Evolutionary conservation across 257 asterid species (phyloP).

Genomic region (Ballota nigra): DNA sequence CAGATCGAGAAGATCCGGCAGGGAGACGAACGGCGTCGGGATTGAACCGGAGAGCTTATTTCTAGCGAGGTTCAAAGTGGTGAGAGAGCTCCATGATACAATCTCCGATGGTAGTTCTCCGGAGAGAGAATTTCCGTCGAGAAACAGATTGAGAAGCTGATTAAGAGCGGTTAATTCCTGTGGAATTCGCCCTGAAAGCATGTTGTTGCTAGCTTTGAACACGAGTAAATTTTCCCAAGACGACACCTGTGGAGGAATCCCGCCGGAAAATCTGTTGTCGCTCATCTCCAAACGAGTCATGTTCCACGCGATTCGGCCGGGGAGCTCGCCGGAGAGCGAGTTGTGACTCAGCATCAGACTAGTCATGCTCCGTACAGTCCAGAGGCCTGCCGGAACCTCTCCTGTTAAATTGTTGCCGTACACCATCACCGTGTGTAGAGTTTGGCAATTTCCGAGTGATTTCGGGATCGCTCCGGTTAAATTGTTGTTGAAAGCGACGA

Average conservation of each 20-base stretch:
- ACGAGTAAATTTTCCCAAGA: constrained; percentile 61
- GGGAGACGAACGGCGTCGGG: constrained; percentile 44
- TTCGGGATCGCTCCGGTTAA: constrained; percentile 69
- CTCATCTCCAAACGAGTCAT: constrained; percentile 63
- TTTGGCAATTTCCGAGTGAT: constrained; percentile 51
- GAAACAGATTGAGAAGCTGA: constrained; percentile 40
- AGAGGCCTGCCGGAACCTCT: constrained; percentile 59
- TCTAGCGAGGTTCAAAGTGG: constrained; percentile 46
- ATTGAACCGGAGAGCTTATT: constrained; percentile 63
- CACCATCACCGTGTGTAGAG: constrained; percentile 55
- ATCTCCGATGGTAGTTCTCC: constrained; percentile 61
- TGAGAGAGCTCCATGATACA: constrained; percentile 66
- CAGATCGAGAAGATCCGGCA: constrained; percentile 61
- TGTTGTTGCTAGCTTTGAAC: constrained; percentile 63
- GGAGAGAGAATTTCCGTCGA: constrained; percentile 70
- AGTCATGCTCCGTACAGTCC: constrained; percentile 47
- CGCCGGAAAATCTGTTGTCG: constrained; percentile 64
- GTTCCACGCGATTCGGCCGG: constrained; percentile 52
- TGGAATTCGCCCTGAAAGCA: constrained; percentile 61
- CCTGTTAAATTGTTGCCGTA: constrained; percentile 59
- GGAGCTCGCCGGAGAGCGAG: constrained; percentile 63
- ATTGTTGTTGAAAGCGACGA: constrained; percentile 59
- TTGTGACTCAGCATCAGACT: constrained; percentile 61
- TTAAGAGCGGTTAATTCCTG: constrained; percentile 54
- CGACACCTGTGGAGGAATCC: constrained; percentile 48